Percentiles rank a stretch among this genome's conserved stretches.
Conservation (phyloP, 2,329 filamentous ascomycete species). For the Proliferodiscus dingleyae region DNA sequence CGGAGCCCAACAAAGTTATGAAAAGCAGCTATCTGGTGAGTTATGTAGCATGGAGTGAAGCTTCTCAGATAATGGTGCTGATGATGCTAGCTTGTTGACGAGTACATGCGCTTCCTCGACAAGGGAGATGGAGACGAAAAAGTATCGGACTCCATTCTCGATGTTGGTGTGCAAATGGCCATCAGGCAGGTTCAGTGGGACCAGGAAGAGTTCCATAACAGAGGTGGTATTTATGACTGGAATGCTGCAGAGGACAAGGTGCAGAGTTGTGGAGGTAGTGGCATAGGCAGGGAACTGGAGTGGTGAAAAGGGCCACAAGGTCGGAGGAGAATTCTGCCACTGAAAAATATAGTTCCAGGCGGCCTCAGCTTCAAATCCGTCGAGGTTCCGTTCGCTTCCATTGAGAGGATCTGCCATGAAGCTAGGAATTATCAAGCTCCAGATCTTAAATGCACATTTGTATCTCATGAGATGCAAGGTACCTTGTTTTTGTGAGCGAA, state of each 20-base stretch:
- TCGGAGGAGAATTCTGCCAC: too few relatives aligned
- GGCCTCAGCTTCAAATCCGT: too few relatives aligned
- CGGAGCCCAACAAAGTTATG: slow-evolving; percentile 47
- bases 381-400: too few relatives aligned
- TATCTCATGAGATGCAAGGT: too few relatives aligned
- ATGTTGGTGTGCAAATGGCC: slow-evolving; percentile 12
- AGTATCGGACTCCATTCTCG: slow-evolving; percentile 5
- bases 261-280: not conserved
- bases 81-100: slow-evolving; percentile 7
- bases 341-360: too few relatives aligned
- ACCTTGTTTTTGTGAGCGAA: too few relatives aligned
- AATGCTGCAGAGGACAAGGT: not conserved
- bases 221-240: slow-evolving; percentile 17
- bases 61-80: not conserved
- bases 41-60: not conserved
- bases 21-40: slow-evolving; percentile 40
- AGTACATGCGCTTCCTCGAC: slow-evolving; percentile 18
- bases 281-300: not conserved
- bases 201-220: slow-evolving; percentile 4
- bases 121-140: slow-evolving; percentile 10
- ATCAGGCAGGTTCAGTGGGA: slow-evolving; percentile 9
- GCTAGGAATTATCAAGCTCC: too few relatives aligned
- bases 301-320: too few relatives aligned
- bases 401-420: too few relatives aligned
- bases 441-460: too few relatives aligned